Evolutionary conservation across 495 filamentous ascomycete genomes (phyloP), one percentile per base, ranked within the genome.

Genomic region (Neurospora sp.): DNA sequence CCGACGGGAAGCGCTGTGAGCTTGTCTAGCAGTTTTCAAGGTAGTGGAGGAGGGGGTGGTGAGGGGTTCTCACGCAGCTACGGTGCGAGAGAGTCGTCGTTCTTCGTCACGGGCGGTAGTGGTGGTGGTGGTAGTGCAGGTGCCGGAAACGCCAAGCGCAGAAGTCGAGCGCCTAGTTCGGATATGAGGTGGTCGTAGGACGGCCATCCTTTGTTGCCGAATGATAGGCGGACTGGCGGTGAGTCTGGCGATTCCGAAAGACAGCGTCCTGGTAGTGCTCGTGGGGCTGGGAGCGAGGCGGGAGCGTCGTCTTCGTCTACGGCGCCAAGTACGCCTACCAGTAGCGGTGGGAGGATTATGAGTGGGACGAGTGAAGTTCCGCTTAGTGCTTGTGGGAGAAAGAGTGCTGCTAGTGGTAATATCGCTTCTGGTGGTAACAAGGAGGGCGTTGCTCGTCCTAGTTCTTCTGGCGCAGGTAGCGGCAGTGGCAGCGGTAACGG

Each of bases 181-280:
- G 79, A 79, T 69, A 39, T 76, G 22, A 71, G 77, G 76, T 79
- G 77, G 79, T 76, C 78, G 66, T 80, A 80, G 79, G 74, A 73
- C 22, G 76, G 48, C 39, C 44, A 39, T 40, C 39, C 38, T 59
- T 27, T 71, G 69, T 71, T 48, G 42, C 70, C 70, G 38, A 35
- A 22, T 31, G 18, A 16, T 38, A 35, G 39, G 72, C 69, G 59
- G 71, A 31, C 70, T 61, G 41, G 12, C 44, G 18, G 6, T 48
- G 16, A 14, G 18, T 16, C 16, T 71, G 53, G 53, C 3, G 53
- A 35, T 66, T 8, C 8, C 7, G 53, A 35, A 18, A 66, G 27
- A 1, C 53, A 4, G 2, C 27, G 53, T 66, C 53, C 27, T 31
- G 27, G 27, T 31, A 66, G 27, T 66, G 53, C 53, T 27, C 27